Conservation (phyloP, 1,284 basidiomycete species). For the Chalciporus piperatoides region DNA sequence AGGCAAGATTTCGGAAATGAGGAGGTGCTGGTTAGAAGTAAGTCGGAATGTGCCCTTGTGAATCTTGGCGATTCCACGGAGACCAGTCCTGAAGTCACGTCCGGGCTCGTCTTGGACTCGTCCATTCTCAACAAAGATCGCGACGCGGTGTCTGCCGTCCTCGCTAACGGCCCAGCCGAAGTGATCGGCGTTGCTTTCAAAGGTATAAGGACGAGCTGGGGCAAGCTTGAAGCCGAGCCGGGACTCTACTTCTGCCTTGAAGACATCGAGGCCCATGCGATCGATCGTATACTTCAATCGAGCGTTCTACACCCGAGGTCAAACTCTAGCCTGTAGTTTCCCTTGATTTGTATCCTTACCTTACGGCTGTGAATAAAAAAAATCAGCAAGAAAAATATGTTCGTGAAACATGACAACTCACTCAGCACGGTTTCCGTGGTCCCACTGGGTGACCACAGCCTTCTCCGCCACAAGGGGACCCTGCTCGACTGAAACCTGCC, state of each 20-base stretch:
- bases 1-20: slow-evolving; percentile 81
- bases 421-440: slow-evolving; percentile 94
- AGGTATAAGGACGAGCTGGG: slow-evolving; percentile 74
- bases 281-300: slow-evolving; percentile 98
- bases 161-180: slow-evolving; percentile 91
- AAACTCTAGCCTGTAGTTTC: slow-evolving; percentile 5
- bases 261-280: slow-evolving; percentile 82
- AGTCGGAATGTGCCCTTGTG: slow-evolving; percentile 94
- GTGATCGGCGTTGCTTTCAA: slow-evolving; percentile 90
- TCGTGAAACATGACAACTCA: slow-evolving; percentile 38
- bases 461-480: slow-evolving; percentile 86
- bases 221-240: slow-evolving; percentile 79
- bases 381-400: slow-evolving; percentile 5
- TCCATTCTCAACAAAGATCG: slow-evolving; percentile 96
- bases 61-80: slow-evolving; percentile 88
- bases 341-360: slow-evolving; percentile 27
- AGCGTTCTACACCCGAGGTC: slow-evolving; percentile 56
- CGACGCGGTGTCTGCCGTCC: slow-evolving; percentile 91
- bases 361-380: slow-evolving; percentile 44
- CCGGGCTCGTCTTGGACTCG: slow-evolving; percentile 92
- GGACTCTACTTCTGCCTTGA: slow-evolving; percentile 90
- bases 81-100: slow-evolving; percentile 88
- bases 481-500: slow-evolving; percentile 87
- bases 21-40: slow-evolving; percentile 93
- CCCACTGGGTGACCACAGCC: slow-evolving; percentile 91